phyloP scores from a whole-genome alignment of 768 basidiomycete species.

The Rhodosporidiobolus odoratus region DNA sequence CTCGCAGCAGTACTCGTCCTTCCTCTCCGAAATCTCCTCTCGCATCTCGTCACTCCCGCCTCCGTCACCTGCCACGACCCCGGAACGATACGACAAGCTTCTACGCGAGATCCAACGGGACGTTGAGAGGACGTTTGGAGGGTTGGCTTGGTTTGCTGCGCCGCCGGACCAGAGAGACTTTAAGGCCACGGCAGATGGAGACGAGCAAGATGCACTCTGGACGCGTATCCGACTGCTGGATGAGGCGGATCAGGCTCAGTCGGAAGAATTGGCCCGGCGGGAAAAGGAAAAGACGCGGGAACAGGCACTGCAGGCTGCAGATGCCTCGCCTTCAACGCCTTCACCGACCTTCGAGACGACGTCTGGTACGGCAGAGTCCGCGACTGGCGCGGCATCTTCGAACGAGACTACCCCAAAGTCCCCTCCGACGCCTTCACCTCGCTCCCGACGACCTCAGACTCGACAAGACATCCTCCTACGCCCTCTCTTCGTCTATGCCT shows the following conservation, averaged over 20 bases:
- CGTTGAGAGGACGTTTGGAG: constrained; percentile 31
- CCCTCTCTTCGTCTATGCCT: constrained; percentile 34
- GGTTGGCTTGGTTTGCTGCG: constrained; percentile 24
- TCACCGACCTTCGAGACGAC: too few relatives aligned
- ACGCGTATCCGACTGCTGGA: constrained; percentile 10
- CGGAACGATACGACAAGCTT: constrained; percentile 10
- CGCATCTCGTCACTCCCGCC: constrained; percentile 5
- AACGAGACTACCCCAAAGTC: neutral
- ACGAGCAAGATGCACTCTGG: constrained; percentile 18
- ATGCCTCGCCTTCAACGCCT: neutral
- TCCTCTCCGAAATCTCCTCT: constrained; percentile 17
- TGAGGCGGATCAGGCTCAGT: neutral
- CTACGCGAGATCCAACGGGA: constrained; percentile 36
- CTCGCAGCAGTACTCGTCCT: constrained; percentile 20
- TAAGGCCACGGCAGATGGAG: neutral
- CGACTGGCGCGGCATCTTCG: neutral
- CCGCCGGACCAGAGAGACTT: neutral
- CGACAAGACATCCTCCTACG: constrained; percentile 26
- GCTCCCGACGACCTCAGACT: neutral
- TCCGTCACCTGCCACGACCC: neutral
- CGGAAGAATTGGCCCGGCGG: neutral
- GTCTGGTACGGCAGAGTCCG: too few relatives aligned
- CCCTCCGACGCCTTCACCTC: neutral
- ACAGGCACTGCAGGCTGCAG: neutral
- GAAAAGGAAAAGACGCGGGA: neutral